Percentiles rank a stretch among this genome's conserved stretches.
phyloP scores from a whole-genome alignment of 2,329 filamentous ascomycete species.

The Lachnellula cervina region DNA sequence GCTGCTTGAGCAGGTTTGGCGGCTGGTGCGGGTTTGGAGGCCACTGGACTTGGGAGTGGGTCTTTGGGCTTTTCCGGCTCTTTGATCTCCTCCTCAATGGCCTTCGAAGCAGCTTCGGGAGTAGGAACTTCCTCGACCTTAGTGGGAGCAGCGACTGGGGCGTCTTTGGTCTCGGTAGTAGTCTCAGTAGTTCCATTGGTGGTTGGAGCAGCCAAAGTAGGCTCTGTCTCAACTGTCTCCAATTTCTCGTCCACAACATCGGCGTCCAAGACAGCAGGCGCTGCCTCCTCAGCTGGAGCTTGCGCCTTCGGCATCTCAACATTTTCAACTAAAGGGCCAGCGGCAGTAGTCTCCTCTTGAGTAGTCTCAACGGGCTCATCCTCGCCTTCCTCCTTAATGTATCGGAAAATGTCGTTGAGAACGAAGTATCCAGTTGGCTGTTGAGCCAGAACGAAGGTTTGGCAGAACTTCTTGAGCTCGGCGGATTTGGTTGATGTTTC shows the following conservation, averaged over 20 bases:
- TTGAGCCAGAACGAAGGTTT: constrained; percentile 94
- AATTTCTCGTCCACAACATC: constrained; percentile 69
- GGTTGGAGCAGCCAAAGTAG: constrained; percentile 35
- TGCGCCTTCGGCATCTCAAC: constrained; percentile 32
- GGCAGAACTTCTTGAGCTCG: constrained; percentile 91
- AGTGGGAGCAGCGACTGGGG: constrained; percentile 24
- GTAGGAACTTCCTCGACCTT: constrained; percentile 34
- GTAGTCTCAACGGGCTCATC: constrained; percentile 54
- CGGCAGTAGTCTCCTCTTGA: constrained; percentile 23
- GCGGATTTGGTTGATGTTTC: constrained; percentile 93
- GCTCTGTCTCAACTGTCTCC: constrained; percentile 45
- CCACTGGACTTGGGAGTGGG: constrained; percentile 49
- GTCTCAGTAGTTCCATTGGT: constrained; percentile 40
- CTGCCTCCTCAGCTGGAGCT: constrained; percentile 32
- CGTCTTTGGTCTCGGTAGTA: constrained; percentile 31
- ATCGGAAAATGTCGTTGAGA: constrained; percentile 95
- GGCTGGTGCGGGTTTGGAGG: constrained; percentile 34
- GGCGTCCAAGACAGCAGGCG: constrained; percentile 37
- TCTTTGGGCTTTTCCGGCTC: constrained; percentile 64
- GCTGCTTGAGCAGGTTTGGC: constrained; percentile 46
- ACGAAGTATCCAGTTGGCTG: constrained; percentile 98
- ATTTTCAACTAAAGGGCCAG: constrained; percentile 26
- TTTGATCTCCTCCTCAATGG: constrained; percentile 51
- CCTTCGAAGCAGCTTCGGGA: constrained; percentile 46
- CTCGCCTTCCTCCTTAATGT: constrained; percentile 79